Conservation (phyloP, 306 rosid genomes). For the Lotus japonicus region DNA sequence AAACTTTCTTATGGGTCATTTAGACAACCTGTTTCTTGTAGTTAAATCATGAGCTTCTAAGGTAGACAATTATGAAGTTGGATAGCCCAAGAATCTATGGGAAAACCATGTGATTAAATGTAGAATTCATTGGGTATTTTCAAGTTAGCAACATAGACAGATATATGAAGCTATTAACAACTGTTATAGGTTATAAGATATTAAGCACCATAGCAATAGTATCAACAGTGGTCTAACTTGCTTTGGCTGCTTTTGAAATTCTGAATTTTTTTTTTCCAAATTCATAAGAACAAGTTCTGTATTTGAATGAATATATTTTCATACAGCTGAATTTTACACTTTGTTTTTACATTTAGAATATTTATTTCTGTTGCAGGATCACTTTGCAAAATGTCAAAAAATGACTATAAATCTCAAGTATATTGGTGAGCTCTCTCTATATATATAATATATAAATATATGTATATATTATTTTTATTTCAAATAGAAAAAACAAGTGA, state of each 20-base stretch:
- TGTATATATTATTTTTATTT: neutral
- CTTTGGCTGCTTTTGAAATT: neutral
- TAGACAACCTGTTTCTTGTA: no score
- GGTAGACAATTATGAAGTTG: neutral
- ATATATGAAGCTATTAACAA: neutral
- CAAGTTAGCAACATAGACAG: neutral
- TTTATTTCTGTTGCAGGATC: conserved; percentile 39
- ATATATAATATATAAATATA: no score
- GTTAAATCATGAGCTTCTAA: neutral
- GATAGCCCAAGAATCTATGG: neutral
- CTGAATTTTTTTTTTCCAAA: no score
- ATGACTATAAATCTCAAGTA: conserved; percentile 54
- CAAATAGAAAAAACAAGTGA: neutral
- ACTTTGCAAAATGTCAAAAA: conserved; percentile 38
- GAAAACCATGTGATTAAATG: neutral
- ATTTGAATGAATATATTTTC: neutral
- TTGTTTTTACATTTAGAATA: neutral
- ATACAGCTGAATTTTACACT: neutral
- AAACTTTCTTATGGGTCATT: no score
- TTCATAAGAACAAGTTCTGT: neutral
- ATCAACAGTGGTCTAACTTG: neutral
- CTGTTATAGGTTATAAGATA: neutral
- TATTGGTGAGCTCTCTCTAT: conserved; percentile 55
- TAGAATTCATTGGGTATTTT: neutral
- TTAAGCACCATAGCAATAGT: neutral